These are phyloP conservation scores for Durotheca rogersii DNA, from an alignment of 495 filamentous ascomycete genomes.

Conservation along the genomic window DNA sequence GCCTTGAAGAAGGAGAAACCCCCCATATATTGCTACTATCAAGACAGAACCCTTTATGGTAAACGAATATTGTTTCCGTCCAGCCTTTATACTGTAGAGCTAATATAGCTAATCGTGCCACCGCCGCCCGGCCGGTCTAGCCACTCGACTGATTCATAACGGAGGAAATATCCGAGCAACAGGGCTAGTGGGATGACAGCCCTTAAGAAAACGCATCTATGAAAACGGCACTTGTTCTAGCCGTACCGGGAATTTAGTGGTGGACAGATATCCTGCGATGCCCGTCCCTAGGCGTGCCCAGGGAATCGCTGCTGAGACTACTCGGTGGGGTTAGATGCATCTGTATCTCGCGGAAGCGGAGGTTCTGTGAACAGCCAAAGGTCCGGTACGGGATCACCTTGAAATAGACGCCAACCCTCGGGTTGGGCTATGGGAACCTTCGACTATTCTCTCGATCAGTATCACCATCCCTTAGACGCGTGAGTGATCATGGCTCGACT, in stretches of 20 bases:
- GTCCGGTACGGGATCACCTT: not conserved
- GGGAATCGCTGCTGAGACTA: too few species aligned
- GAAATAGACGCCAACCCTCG: not conserved
- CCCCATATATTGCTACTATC: too few species aligned
- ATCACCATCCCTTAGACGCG: not conserved
- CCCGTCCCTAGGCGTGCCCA: too few species aligned
- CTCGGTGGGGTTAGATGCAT: too few species aligned
- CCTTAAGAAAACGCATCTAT: constrained; percentile 4
- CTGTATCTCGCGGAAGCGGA: too few species aligned
- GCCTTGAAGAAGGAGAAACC: too few species aligned
- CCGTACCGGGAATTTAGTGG: constrained; percentile 12
- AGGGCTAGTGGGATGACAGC: not conserved
- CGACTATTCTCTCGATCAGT: not conserved
- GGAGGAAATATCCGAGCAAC: constrained; percentile 10
- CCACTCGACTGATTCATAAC: not conserved
- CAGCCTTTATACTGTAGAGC: too few species aligned
- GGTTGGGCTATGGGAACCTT: not conserved
- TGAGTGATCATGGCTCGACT: constrained; percentile 19
- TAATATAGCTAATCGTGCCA: not conserved
- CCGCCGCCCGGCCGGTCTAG: not conserved
- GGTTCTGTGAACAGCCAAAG: not conserved
- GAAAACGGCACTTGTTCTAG: too few species aligned
- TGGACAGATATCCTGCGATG: constrained; percentile 3
- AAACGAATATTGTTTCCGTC: too few species aligned
- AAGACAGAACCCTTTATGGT: too few species aligned